These are phyloP conservation scores for Phalaenopsis hybrid DNA, from an alignment of 116 monocot species.

Conservation along the genomic window DNA sequence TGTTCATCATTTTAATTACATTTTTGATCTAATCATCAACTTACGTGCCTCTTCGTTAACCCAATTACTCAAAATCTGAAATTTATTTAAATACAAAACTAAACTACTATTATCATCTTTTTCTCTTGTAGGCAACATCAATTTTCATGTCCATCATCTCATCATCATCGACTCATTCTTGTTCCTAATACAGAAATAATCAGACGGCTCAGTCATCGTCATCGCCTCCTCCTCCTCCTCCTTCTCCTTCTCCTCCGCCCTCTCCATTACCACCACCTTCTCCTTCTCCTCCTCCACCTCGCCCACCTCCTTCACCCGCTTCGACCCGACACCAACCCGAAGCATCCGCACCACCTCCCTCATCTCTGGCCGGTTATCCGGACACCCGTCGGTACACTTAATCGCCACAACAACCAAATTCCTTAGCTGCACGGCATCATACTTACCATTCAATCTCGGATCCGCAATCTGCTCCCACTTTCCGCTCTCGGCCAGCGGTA, in stretches of 20 bases:
- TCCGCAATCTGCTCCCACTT: conserved; percentile 13
- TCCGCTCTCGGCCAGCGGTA: conserved; percentile 12
- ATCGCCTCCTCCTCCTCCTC: not conserved
- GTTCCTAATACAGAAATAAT: not conserved
- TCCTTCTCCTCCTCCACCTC: not conserved
- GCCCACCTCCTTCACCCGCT: not conserved
- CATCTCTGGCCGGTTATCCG: conserved; percentile 18
- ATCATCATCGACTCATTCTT: not conserved
- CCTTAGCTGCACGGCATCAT: conserved; percentile 9
- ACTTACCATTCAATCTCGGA: conserved; percentile 9
- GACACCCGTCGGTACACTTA: conserved; percentile 14
- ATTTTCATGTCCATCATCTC: not conserved
- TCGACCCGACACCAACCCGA: conserved; percentile 1
- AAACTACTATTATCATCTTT: not conserved
- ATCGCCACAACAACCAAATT: conserved; percentile 7
- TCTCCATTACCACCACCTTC: not conserved
- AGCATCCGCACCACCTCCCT: conserved; percentile 16
- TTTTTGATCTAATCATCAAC: too few relatives aligned
- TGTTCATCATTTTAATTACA: too few relatives aligned
- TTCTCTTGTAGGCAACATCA: not conserved
- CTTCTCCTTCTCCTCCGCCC: not conserved
- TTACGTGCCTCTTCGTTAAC: too few relatives aligned
- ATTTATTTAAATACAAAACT: not conserved
- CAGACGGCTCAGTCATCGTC: not conserved
- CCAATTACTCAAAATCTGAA: not conserved